Evolutionary conservation across 2,329 filamentous ascomycete genomes (phyloP), one percentile per base, ranked within the genome.

Genomic region (Passalora sequoiae): DNA sequence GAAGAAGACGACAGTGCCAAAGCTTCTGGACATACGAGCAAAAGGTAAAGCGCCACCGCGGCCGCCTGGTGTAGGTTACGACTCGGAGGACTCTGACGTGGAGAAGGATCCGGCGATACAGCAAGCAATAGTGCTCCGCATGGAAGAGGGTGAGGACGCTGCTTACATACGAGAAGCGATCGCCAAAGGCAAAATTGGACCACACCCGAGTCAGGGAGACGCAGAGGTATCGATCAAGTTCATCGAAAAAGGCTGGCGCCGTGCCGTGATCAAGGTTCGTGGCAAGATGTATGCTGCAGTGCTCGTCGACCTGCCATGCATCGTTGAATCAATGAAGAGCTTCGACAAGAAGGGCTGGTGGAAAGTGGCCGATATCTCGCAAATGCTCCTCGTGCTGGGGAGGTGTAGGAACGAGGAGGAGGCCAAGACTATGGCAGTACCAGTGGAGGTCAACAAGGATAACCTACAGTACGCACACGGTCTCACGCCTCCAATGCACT

Each of bases 21-120:
- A 51, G 39, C 35, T 56, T 2, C 37, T 57, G 25, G 55, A 54
- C 31, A 50, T 53, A 28, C 47, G 44, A 16, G 44, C 49, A 45
- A 48, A 44, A 43, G 51, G 47, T 37, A 47, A 49, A 46, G 53
- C 42, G 38, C 54, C 53, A 35, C 35, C 49, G 53, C 41, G 55
- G 47, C 83, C 86, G 5, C 71, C 77, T 22, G 92, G 92, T 39
- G 88, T 94, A 43, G 92, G 91, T 6, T 98, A 97, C 66, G 92
- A 98, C 63, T 96, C 89, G 3, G 92, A 97, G 66, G 88, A 89
- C 9, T 92, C 89, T 43, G 92, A 97, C 60, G 80, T 83, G 10
- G 92, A 98, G 65, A 67, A 72, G 7, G 92, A 98, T 59, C 92
- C 92, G 0, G 77, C 84, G 1, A 86, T 94, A 48, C 91, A 97